Percentiles rank a stretch among this genome's conserved stretches.
These are phyloP conservation scores for Tricholoma sp. DNA, from an alignment of 768 basidiomycete genomes.

Conservation along the genomic window DNA sequence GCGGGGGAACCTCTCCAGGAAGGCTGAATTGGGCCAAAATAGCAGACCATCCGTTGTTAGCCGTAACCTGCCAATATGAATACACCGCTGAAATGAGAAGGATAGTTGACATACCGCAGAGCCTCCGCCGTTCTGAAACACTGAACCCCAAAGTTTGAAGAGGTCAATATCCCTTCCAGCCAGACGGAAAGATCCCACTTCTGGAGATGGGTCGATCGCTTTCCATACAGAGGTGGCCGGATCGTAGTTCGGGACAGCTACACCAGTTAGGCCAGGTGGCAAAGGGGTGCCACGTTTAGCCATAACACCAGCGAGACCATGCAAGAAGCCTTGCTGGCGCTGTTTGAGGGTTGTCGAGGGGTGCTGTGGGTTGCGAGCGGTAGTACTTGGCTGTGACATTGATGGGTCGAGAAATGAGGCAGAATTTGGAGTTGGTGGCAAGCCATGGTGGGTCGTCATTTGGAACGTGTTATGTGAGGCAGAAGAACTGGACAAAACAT, in stretches of 20 bases:
- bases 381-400: slow-evolving; percentile 34
- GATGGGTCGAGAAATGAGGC: slow-evolving; percentile 42
- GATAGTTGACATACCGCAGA: slow-evolving; percentile 42
- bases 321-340: slow-evolving; percentile 56
- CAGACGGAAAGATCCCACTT: slow-evolving; percentile 60
- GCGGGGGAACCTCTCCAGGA: slow-evolving; percentile 46
- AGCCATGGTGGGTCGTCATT: slow-evolving; percentile 37
- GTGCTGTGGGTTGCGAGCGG: slow-evolving; percentile 31
- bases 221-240: slow-evolving; percentile 60
- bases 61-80: slow-evolving; percentile 34
- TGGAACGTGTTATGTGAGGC: slow-evolving; percentile 40
- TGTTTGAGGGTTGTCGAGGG: slow-evolving; percentile 39
- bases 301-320: slow-evolving; percentile 57
- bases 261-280: slow-evolving; percentile 68
- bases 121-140: slow-evolving; percentile 56
- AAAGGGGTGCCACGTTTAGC: slow-evolving; percentile 54
- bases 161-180: slow-evolving; percentile 73
- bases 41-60: slow-evolving; percentile 51
- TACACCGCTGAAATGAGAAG: slow-evolving; percentile 8
- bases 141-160: slow-evolving; percentile 66
- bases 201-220: slow-evolving; percentile 54
- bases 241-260: slow-evolving; percentile 56
- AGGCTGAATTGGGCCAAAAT: slow-evolving; percentile 55
- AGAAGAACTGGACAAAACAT: slow-evolving; percentile 33
- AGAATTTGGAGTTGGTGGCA: slow-evolving; percentile 31